Evolutionary conservation across 2,329 filamentous ascomycete species (phyloP), one percentile per base, ranked within the genome.

Genomic region (Dothistroma septosporum): DNA sequence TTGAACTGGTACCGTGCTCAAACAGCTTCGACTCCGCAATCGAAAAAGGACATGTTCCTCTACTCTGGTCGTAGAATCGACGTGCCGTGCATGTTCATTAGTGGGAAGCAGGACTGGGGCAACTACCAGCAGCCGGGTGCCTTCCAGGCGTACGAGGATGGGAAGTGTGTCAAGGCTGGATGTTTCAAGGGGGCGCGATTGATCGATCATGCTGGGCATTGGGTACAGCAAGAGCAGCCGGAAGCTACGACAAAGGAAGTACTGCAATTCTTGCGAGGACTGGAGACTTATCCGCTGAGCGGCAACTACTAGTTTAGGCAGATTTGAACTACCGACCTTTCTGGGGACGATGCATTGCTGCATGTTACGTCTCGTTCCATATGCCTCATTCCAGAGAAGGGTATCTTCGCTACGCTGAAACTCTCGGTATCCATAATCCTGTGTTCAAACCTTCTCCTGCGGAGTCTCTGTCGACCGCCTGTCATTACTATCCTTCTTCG

Each of bases 181-280:
- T 87, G 84, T 64, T 87, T 85, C 68, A 76, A 77, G 54, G 82
- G 83, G 0, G 72, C 77, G 35, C 80, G 70, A 54, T 74, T 86
- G 19, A 75, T 89, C 12, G 80, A 86, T 16, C 80, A 80, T 0
- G 86, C 85, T 4, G 87, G 87, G 0, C 87, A 90, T 75, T 90
- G 87, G 87, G 82, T 87, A 37, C 86, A 87, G 69, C 85, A 89
- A 72, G 86, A 89, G 71, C 78, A 84, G 69, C 82, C 85, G 0
- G 79, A 83, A 65, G 78, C 75, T 57, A 83, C 86, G 9, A 75
- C 78, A 0, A 70, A 77, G 56, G 77, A 78, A 59, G 75, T 86
- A 44, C 61, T 80, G 63, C 71, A 69, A 10, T 81, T 86, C 63
- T 58, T 76, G 52, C 49, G 60, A 50, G 24, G 24, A 12, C 2